Conservation (phyloP, 1,139 yeast genomes). For the Pichia inconspicua region DNA sequence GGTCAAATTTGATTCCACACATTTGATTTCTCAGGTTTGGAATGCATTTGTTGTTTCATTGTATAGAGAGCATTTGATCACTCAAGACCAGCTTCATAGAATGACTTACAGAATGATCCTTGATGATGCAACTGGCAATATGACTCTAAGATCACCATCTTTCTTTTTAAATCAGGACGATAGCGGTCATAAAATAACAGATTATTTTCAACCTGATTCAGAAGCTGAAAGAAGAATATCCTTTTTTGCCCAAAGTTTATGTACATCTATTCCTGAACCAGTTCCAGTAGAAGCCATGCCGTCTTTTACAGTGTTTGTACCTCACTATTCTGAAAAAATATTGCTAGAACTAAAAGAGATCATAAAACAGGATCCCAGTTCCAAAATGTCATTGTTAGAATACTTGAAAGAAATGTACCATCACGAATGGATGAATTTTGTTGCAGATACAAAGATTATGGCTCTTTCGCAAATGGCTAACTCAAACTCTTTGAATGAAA, state of each 20-base stretch:
- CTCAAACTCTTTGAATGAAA: neutral
- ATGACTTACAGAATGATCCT: constrained; percentile 48
- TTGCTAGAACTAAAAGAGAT: constrained; percentile 57
- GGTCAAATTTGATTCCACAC: constrained; percentile 39
- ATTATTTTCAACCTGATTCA: constrained; percentile 46
- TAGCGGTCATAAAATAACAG: constrained; percentile 31
- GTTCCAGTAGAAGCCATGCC: constrained; percentile 71
- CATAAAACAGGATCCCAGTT: constrained; percentile 50
- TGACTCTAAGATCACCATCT: constrained; percentile 48
- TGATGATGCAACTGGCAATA: constrained; percentile 32
- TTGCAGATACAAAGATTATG: constrained; percentile 31
- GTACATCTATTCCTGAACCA: constrained; percentile 72
- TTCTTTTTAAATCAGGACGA: constrained; percentile 77
- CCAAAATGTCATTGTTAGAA: constrained; percentile 63
- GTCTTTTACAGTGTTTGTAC: constrained; percentile 72
- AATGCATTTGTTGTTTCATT: constrained; percentile 67
- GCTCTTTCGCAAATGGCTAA: constrained; percentile 12
- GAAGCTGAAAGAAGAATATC: constrained; percentile 80
- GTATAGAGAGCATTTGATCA: constrained; percentile 71
- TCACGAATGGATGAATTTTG: constrained; percentile 72
- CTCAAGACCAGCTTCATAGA: constrained; percentile 59
- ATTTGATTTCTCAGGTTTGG: constrained; percentile 67
- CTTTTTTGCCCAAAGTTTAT: constrained; percentile 79
- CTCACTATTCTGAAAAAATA: constrained; percentile 77
- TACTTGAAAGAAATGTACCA: constrained; percentile 65